Evolutionary conservation across 2,329 filamentous ascomycete species (phyloP).

Genomic region (Phaeosphaeriaceae sp.): DNA sequence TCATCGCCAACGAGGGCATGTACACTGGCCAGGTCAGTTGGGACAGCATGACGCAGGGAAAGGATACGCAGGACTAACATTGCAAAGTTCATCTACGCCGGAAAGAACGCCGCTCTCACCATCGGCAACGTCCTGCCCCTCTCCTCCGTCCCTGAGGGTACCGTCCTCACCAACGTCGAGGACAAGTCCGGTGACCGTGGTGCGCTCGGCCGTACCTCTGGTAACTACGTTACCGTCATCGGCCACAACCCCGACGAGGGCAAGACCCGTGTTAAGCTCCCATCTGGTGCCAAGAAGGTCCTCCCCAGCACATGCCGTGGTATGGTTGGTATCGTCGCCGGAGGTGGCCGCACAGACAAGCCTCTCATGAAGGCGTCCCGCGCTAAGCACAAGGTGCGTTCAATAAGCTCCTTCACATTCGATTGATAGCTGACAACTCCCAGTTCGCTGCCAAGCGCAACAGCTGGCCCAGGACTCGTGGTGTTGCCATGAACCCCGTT

Average conservation of each 20-base stretch:
- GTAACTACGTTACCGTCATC: conserved; percentile 90
- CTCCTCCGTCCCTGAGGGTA: conserved; percentile 95
- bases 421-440: conserved; percentile 12
- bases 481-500: conserved; percentile 99
- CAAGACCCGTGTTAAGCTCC: conserved; percentile 99
- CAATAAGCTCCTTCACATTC: not conserved
- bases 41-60: not conserved
- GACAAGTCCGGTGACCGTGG: conserved; percentile 98
- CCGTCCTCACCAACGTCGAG: conserved; percentile 98
- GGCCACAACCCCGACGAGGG: conserved; percentile 69
- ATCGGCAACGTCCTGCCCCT: conserved; percentile 98
- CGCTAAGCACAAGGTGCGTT: conserved; percentile 85
- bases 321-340: conserved; percentile 99
- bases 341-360: conserved; percentile 99
- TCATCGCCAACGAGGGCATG: conserved; percentile 99
- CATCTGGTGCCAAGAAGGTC: conserved; percentile 98
- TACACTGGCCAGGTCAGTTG: conserved; percentile 84
- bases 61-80: conserved; percentile 24
- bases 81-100: conserved; percentile 89
- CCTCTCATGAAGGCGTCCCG: conserved; percentile 98
- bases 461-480: conserved; percentile 99
- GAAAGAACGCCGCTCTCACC: conserved; percentile 96
- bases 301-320: conserved; percentile 89
- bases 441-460: conserved; percentile 99
- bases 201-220: conserved; percentile 93